Evolutionary conservation across 164 flowering plant genomes (phyloP).

Genomic region (Stephania japonica): DNA sequence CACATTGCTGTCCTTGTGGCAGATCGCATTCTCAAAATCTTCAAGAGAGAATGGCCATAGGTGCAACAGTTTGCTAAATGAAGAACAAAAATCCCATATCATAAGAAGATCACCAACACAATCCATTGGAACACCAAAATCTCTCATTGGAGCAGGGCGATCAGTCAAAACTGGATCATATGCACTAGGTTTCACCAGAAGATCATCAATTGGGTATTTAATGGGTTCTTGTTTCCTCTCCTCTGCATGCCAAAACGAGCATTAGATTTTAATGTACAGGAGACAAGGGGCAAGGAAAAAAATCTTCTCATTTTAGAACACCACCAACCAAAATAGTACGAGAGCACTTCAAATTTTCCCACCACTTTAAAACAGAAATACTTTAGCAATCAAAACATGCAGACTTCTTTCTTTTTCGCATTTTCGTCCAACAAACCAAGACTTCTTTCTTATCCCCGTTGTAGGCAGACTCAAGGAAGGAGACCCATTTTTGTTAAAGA

Average conservation of each 20-base stretch:
- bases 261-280: neutral
- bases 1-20: constrained; percentile 64
- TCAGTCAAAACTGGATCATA: constrained; percentile 66
- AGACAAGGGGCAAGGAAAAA: neutral
- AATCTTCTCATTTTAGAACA: neutral
- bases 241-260: constrained; percentile 35
- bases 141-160: constrained; percentile 69
- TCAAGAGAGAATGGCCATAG: constrained; percentile 81
- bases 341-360: neutral
- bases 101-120: constrained; percentile 84
- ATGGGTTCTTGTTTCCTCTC: constrained; percentile 34
- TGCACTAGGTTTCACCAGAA: constrained; percentile 53
- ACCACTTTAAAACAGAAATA: neutral
- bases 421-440: neutral
- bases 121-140: constrained; percentile 68
- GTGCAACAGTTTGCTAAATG: constrained; percentile 60
- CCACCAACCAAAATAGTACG: neutral
- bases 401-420: too few species aligned
- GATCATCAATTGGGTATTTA: constrained; percentile 90
- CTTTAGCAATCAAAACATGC: neutral
- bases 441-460: too few species aligned
- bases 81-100: constrained; percentile 93
- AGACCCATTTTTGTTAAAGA: too few species aligned
- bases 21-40: constrained; percentile 83
- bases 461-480: too few species aligned